A percentile compares a stretch with the other conserved stretches of the same genome.
These are phyloP conservation scores for Asterionellopsis glacialis DNA, from an alignment of 108 stramenopile genomes.

Conservation along the genomic window DNA sequence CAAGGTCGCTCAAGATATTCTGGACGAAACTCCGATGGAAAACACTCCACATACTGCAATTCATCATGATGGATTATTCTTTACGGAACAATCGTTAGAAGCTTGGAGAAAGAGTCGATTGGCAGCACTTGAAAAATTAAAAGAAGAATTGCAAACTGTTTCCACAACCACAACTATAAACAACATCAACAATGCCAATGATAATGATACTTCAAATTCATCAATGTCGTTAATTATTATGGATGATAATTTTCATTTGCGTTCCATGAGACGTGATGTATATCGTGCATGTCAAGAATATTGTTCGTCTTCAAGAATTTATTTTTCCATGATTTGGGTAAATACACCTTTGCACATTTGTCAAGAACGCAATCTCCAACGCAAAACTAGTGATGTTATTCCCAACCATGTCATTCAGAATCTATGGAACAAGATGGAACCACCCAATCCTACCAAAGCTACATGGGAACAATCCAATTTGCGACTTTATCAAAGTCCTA, in stretches of 20 bases:
- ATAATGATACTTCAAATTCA: not conserved
- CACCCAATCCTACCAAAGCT: conserved; percentile 39
- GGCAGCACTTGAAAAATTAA: conserved; percentile 37
- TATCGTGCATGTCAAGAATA: conserved; percentile 30
- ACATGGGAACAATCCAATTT: conserved; percentile 1
- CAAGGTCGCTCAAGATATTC: conserved; percentile 28
- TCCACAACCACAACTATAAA: too few relatives aligned
- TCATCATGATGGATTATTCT: not conserved
- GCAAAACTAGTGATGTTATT: conserved; percentile 30
- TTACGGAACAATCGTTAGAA: conserved; percentile 23
- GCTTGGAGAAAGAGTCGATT: conserved; percentile 66
- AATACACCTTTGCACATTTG: conserved; percentile 48
- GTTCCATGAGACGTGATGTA: conserved; percentile 74
- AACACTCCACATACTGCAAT: too few relatives aligned
- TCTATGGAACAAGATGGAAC: conserved; percentile 49
- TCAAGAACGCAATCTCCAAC: conserved; percentile 47
- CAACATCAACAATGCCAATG: too few relatives aligned
- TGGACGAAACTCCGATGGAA: not conserved
- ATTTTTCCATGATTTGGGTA: conserved; percentile 48
- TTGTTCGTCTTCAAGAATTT: conserved; percentile 12
- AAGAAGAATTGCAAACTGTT: conserved; percentile 19
- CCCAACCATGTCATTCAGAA: conserved; percentile 46
- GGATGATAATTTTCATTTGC: conserved; percentile 81
- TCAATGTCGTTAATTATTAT: conserved; percentile 42
- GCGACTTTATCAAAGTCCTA: not conserved